phyloP scores from a whole-genome alignment of 495 filamentous ascomycete genomes.

The Talaromyces adpressus region DNA sequence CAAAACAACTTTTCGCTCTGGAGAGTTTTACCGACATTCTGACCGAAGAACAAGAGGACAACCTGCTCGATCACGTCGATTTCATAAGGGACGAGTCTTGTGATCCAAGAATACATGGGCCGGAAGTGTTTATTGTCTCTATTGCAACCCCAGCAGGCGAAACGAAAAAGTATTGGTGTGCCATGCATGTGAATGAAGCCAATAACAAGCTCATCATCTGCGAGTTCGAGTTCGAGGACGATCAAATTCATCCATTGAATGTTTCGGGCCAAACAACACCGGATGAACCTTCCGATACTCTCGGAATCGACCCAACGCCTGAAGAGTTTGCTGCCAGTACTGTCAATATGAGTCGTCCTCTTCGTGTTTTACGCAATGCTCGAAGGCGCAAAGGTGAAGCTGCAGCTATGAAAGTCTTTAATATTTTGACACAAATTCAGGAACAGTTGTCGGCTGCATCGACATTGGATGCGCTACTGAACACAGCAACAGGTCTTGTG shows the following conservation, averaged over 20 bases:
- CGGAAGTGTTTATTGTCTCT: constrained; percentile 78
- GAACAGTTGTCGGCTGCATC: constrained; percentile 67
- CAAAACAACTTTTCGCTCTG: constrained; percentile 67
- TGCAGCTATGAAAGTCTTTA: constrained; percentile 89
- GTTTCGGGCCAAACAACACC: constrained; percentile 48
- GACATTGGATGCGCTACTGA: constrained; percentile 49
- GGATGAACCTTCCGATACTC: constrained; percentile 63
- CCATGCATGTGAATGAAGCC: constrained; percentile 63
- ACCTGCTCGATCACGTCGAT: constrained; percentile 77
- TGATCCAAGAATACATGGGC: constrained; percentile 66
- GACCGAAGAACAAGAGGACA: constrained; percentile 74
- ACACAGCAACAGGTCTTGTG: constrained; percentile 37
- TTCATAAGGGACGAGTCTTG: constrained; percentile 71
- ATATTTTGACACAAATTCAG: constrained; percentile 83
- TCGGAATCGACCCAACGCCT: constrained; percentile 57
- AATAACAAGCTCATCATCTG: constrained; percentile 72
- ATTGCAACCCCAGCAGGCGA: constrained; percentile 47
- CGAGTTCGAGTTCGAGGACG: constrained; percentile 89
- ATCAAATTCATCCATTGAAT: constrained; percentile 61
- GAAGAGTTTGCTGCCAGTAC: constrained; percentile 65
- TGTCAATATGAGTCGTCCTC: constrained; percentile 59
- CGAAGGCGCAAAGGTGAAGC: constrained; percentile 74
- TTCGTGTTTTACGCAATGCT: constrained; percentile 72
- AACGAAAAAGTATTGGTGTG: constrained; percentile 76
- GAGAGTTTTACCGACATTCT: constrained; percentile 74